Conservation (phyloP, 2,329 filamentous ascomycete genomes). For the Colletotrichum ledebouriae region DNA sequence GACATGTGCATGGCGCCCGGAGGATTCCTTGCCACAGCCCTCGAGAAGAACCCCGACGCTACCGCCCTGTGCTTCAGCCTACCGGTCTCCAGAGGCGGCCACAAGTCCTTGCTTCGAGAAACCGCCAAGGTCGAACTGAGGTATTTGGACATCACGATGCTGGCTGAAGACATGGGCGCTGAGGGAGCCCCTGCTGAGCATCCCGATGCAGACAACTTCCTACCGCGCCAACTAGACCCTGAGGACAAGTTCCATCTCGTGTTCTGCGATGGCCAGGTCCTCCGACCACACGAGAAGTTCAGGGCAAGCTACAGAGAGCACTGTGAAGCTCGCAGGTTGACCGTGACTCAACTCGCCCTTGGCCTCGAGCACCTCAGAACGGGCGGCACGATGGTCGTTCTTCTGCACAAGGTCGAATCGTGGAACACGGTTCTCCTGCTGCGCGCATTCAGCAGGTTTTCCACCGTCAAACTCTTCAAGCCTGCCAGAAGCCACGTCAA, state of each 20-base stretch:
- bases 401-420: constrained; percentile 63
- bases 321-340: constrained; percentile 55
- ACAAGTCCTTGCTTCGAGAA: constrained; percentile 51
- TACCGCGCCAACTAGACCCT: constrained; percentile 46
- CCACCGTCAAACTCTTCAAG: constrained; percentile 58
- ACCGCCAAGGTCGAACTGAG: constrained; percentile 42
- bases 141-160: constrained; percentile 64
- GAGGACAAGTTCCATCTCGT: constrained; percentile 56
- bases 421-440: constrained; percentile 56
- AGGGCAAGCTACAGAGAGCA: constrained; percentile 50
- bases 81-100: constrained; percentile 55
- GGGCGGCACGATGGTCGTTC: constrained; percentile 64
- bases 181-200: constrained; percentile 51
- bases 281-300: constrained; percentile 52
- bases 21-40: constrained; percentile 58
- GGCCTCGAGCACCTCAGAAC: constrained; percentile 55
- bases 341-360: constrained; percentile 57
- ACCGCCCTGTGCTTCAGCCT: constrained; percentile 55
- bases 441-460: constrained; percentile 57
- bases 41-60: constrained; percentile 53
- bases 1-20: constrained; percentile 71
- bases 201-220: constrained; percentile 49
- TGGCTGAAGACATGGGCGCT: constrained; percentile 59
- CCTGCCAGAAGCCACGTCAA: constrained; percentile 55
- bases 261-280: constrained; percentile 62